Evolutionary conservation across 805 yeast genomes (phyloP).

Genomic region (Ogataea sp.): DNA sequence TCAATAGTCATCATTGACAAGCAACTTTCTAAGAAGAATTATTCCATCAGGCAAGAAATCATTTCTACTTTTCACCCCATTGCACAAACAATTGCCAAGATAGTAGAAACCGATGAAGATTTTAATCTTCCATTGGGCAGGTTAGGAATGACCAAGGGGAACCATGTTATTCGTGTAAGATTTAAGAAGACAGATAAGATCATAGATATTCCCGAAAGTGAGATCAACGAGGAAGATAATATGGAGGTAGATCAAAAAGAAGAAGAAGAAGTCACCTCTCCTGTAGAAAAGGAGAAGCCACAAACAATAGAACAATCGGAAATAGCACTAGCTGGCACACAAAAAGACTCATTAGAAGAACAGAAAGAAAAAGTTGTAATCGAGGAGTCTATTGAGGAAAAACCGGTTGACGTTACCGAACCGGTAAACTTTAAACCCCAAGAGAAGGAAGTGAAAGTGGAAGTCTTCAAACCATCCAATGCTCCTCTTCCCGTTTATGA

Average conservation of each 20-base stretch:
- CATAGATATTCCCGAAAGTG: not conserved
- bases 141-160: conserved; percentile 19
- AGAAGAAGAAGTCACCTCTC: not conserved
- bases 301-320: not conserved
- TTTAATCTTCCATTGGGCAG: conserved; percentile 13
- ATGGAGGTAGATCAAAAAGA: not conserved
- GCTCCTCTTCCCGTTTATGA: conserved; percentile 5
- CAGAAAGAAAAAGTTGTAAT: not conserved
- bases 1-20: conserved; percentile 6
- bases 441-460: conserved; percentile 4
- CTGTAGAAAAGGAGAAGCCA: not conserved
- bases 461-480: conserved; percentile 11
- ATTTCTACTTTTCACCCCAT: conserved; percentile 8
- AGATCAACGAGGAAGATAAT: no score
- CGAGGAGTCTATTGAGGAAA: not conserved
- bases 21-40: not conserved
- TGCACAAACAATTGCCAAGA: conserved; percentile 17
- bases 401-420: no score
- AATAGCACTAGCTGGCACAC: not conserved
- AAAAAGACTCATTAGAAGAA: not conserved
- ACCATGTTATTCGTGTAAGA: conserved; percentile 19
- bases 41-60: not conserved
- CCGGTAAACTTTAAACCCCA: no score
- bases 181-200: conserved; percentile 7
- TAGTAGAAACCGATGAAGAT: conserved; percentile 11